Conservation (phyloP, 179 eudicot species). For the Corrigiola litoralis region DNA sequence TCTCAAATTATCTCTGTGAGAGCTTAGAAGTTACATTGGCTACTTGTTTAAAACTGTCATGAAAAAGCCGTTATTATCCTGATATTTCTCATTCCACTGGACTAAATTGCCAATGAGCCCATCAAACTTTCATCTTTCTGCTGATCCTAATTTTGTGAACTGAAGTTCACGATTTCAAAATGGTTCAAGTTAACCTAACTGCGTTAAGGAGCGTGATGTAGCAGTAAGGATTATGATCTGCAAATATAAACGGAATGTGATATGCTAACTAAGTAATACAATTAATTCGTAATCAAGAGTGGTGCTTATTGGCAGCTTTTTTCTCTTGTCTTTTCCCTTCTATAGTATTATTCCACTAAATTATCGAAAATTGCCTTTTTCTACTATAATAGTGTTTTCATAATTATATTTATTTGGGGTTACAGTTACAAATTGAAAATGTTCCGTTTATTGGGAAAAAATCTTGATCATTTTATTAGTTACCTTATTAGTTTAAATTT, state of each 20-base stretch:
- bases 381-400: too few species aligned
- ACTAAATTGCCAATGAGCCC: not conserved
- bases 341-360: too few species aligned
- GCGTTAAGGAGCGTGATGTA: not conserved
- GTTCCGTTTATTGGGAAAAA: not conserved
- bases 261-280: not conserved
- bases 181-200: not conserved
- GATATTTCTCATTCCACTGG: too few species aligned
- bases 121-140: not conserved
- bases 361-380: too few species aligned
- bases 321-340: too few species aligned
- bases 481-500: not conserved
- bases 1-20: slow-evolving; percentile 2
- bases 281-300: not conserved
- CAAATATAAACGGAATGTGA: not conserved
- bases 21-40: not conserved
- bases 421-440: too few species aligned
- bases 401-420: too few species aligned
- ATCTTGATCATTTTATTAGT: not conserved
- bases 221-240: not conserved
- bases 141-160: not conserved
- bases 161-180: not conserved
- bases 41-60: not conserved
- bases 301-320: not conserved
- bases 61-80: too few species aligned